Percentiles rank a stretch among this genome's conserved stretches.
These are phyloP conservation scores for Termitomyces sp. DNA, from an alignment of 768 basidiomycete genomes.

Conservation along the genomic window DNA sequence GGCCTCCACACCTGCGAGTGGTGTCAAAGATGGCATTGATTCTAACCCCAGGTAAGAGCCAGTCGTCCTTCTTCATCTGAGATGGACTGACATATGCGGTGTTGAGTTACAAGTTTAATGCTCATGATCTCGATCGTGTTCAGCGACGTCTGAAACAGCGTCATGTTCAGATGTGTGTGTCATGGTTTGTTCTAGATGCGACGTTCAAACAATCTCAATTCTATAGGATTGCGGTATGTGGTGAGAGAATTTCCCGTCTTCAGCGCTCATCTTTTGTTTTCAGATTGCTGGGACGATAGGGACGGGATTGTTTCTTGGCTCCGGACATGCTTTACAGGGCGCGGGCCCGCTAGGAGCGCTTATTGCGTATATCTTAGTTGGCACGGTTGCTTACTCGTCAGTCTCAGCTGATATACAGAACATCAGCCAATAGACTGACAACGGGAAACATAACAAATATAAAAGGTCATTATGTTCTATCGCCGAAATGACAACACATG, in stretches of 20 bases:
- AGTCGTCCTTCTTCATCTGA: background rate
- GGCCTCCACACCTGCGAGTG: background rate
- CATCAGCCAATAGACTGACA: background rate
- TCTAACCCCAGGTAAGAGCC: slow-evolving; percentile 1
- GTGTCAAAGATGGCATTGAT: background rate
- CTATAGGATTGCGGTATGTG: slow-evolving; percentile 55
- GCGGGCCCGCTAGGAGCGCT: slow-evolving; percentile 67
- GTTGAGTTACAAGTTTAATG: slow-evolving; percentile 44
- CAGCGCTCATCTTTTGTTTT: background rate
- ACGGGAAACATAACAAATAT: background rate
- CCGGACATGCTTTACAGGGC: slow-evolving; percentile 49
- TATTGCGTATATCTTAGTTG: slow-evolving; percentile 58
- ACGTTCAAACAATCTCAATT: background rate
- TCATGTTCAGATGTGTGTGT: slow-evolving; percentile 69
- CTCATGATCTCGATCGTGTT: slow-evolving; percentile 61
- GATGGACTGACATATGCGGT: background rate
- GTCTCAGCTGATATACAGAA: slow-evolving; percentile 15
- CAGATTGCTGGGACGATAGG: slow-evolving; percentile 74
- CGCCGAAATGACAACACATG: slow-evolving; percentile 78
- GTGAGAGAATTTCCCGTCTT: too few species aligned
- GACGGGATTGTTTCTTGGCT: slow-evolving; percentile 70
- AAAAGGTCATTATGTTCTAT: slow-evolving; percentile 54
- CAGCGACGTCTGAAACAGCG: slow-evolving; percentile 71
- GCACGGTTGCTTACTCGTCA: slow-evolving; percentile 59
- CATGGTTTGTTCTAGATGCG: background rate